A percentile compares a stretch with the other conserved stretches of the same genome.
These are phyloP conservation scores for Lophiostoma macrostomum DNA, from an alignment of 495 filamentous ascomycete genomes.

Conservation along the genomic window DNA sequence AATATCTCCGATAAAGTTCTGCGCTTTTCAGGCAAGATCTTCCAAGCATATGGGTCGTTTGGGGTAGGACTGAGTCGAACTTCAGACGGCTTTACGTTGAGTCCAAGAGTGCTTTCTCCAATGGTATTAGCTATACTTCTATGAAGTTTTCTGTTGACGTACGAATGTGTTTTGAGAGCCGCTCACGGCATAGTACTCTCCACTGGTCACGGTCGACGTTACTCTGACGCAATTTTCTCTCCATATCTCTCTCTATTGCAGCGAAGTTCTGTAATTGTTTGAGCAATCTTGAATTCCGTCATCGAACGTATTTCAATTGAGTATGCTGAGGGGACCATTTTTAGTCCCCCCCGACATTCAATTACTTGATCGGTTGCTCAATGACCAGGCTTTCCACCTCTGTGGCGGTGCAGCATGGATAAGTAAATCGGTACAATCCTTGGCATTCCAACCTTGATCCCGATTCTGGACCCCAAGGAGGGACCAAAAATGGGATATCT, in stretches of 20 bases:
- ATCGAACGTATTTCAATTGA: conserved; percentile 1
- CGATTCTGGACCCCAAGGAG: conserved; percentile 1
- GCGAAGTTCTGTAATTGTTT: background rate
- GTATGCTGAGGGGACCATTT: background rate
- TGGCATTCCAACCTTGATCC: too few relatives aligned
- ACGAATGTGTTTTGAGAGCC: background rate
- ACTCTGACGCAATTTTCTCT: background rate
- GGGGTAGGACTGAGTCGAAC: conserved; percentile 6
- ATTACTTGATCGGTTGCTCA: background rate
- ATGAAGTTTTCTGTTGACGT: conserved; percentile 4
- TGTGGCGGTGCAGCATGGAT: background rate
- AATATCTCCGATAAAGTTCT: conserved; percentile 9
- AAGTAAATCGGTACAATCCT: too few relatives aligned
- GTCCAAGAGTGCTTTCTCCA: conserved; percentile 5
- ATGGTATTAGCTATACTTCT: conserved; percentile 2
- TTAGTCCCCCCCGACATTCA: background rate
- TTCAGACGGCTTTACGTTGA: conserved; percentile 8
- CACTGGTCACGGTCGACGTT: background rate
- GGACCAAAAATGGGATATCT: conserved; percentile 9
- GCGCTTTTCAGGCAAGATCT: conserved; percentile 7
- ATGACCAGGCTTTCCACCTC: background rate
- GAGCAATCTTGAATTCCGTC: background rate
- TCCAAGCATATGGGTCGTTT: conserved; percentile 7
- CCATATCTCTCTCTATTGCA: background rate
- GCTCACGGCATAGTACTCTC: background rate